Percentiles rank a stretch among this genome's conserved stretches.
phyloP scores from a whole-genome alignment of 768 basidiomycete species.

The Leccinum ochraceum region DNA sequence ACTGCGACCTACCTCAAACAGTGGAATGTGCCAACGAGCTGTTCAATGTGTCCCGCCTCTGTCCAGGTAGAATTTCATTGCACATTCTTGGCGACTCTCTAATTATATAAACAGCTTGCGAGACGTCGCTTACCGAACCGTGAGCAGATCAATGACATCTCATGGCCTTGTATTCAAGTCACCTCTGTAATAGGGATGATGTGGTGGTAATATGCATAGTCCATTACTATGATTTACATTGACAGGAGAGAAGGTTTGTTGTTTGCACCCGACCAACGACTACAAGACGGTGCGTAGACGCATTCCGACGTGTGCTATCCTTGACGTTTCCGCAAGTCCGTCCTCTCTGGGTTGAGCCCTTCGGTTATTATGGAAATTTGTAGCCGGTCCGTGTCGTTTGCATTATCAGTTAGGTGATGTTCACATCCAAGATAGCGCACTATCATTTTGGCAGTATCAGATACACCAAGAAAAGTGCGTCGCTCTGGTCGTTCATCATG shows the following conservation, averaged over 20 bases:
- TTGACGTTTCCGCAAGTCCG: conserved; percentile 53
- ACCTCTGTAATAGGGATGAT: conserved; percentile 41
- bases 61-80: conserved; percentile 57
- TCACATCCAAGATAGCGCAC: conserved; percentile 48
- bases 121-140: conserved; percentile 80
- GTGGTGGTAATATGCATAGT: conserved; percentile 49
- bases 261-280: conserved; percentile 83
- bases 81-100: conserved; percentile 1
- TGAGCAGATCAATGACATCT: conserved; percentile 33
- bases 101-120: conserved; percentile 64
- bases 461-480: conserved; percentile 79
- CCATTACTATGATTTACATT: neutral
- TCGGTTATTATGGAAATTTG: conserved; percentile 80
- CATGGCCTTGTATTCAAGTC: neutral
- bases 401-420: neutral
- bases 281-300: conserved; percentile 79
- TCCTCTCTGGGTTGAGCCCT: conserved; percentile 78
- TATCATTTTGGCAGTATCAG: conserved; percentile 93
- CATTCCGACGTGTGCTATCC: conserved; percentile 1
- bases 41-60: conserved; percentile 74
- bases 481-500: neutral
- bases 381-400: conserved; percentile 52
- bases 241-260: conserved; percentile 58
- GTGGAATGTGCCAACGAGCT: conserved; percentile 86
- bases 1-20: conserved; percentile 26